phyloP scores from a whole-genome alignment of 2,329 filamentous ascomycete genomes.

The Sporothrix brasiliensis region DNA sequence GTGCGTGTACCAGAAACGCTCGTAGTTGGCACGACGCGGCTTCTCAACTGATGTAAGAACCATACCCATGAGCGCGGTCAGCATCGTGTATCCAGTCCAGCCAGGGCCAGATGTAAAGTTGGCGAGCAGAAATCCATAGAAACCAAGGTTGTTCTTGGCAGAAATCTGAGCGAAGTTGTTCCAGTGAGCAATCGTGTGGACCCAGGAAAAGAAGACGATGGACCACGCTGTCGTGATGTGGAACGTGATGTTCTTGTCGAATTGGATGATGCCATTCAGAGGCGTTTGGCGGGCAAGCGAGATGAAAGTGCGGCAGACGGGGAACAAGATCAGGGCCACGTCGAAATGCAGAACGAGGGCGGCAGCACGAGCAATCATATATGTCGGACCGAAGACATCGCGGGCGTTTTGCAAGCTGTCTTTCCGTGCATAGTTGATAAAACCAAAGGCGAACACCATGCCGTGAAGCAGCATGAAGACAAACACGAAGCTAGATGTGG shows the following conservation, averaged over 20 bases:
- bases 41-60: conserved; percentile 76
- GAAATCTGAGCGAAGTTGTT: conserved; percentile 81
- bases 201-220: conserved; percentile 85
- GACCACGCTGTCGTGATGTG: conserved; percentile 85
- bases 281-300: conserved; percentile 79
- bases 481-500: conserved; percentile 65
- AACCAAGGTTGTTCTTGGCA: conserved; percentile 72
- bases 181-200: conserved; percentile 85
- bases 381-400: conserved; percentile 72
- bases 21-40: conserved; percentile 77
- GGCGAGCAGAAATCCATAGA: conserved; percentile 75
- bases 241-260: conserved; percentile 88
- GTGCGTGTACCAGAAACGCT: conserved; percentile 89
- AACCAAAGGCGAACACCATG: conserved; percentile 78
- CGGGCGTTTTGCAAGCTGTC: conserved; percentile 70
- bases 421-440: conserved; percentile 78
- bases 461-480: conserved; percentile 73
- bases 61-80: conserved; percentile 77
- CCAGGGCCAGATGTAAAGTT: conserved; percentile 80
- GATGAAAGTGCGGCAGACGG: conserved; percentile 82
- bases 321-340: conserved; percentile 75
- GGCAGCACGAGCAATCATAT: conserved; percentile 72
- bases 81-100: conserved; percentile 86
- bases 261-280: conserved; percentile 82
- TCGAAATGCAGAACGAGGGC: conserved; percentile 81